Percentiles rank a stretch among this genome's conserved stretches.
Conservation (phyloP, 2,329 filamentous ascomycete genomes). For the Akanthomyces lecanii region DNA sequence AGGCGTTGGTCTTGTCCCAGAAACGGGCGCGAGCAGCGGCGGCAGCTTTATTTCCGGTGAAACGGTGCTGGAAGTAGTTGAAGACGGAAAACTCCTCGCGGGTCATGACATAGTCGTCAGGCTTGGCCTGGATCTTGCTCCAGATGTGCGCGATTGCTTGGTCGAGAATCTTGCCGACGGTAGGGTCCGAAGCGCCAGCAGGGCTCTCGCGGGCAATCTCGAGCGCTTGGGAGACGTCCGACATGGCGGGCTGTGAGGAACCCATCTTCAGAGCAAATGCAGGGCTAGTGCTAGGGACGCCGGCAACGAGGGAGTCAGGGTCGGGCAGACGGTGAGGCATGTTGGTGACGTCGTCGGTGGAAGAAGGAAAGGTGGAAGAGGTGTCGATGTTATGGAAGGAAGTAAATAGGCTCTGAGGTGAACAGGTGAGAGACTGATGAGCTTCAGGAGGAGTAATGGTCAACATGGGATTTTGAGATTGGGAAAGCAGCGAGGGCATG, state of each 20-base stretch:
- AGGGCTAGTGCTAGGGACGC: constrained; percentile 1
- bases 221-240: constrained; percentile 59
- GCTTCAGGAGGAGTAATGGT: not conserved
- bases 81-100: constrained; percentile 79
- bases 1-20: constrained; percentile 46
- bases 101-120: constrained; percentile 67
- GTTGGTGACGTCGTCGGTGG: not conserved
- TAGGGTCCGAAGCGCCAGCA: constrained; percentile 59
- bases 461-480: not conserved
- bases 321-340: constrained; percentile 15
- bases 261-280: not conserved
- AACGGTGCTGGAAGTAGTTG: constrained; percentile 75
- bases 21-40: constrained; percentile 47
- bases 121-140: constrained; percentile 60
- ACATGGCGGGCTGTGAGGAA: constrained; percentile 5
- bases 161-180: constrained; percentile 62
- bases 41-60: constrained; percentile 48
- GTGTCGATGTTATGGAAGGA: not conserved
- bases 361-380: not conserved
- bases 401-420: not conserved
- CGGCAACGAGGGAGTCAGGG: constrained; percentile 10
- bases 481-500: constrained; percentile 6
- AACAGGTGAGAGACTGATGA: not conserved
- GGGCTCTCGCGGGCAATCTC: constrained; percentile 72
- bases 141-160: constrained; percentile 60